Evolutionary conservation across 2,329 filamentous ascomycete species (phyloP), one percentile per base, ranked within the genome.

Genomic region (Trichoderma breve): DNA sequence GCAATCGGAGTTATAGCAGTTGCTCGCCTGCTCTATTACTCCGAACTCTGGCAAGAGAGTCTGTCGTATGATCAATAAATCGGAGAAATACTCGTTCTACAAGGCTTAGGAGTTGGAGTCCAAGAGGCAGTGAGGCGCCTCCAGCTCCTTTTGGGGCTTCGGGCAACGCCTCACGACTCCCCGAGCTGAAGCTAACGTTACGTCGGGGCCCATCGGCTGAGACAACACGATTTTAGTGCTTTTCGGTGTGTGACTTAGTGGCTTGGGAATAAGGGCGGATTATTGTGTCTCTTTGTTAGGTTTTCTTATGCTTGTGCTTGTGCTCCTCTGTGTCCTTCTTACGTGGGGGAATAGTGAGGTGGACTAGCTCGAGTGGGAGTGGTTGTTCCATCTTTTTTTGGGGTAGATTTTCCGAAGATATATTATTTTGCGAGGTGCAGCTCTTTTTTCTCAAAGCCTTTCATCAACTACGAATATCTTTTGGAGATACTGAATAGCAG

Each of bases 161-260:
- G 63, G 63, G 39, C 43, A 12, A 32, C 18, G 30, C n/a, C 14
- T 34, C 21, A 4, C 28, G 47, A 12, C 30, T 36, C 64, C 64
- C 47, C 32, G 32, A 67, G 64, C 51, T 67, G 64, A 67, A 66
- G 64, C 51, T 57, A 67, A 67, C 64, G 64, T 67, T 67, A 67
- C 64, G 53, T 67, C 63, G 64, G 64, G 64, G 60, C 15, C 24
- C 51, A 21, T 60, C 57, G 57, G 57, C 57, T 21, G n/a, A 11
- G 47, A n/a, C 32, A 39, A 9, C 32, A 39, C n/a, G n/a, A 21
- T 66, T 67, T 67, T 67, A 28, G 32, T 57, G 21, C 11, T 15
- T 26, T 51, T 39, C 24, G 36, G 15, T 63, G 58, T 61, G 58
- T 24, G 21, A 61, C 58, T 18, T 43, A 8, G 30, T 21, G 30